These are phyloP conservation scores for Oryza meyeriana DNA, from an alignment of 176 grass and related monocot species.

Conservation along the genomic window DNA sequence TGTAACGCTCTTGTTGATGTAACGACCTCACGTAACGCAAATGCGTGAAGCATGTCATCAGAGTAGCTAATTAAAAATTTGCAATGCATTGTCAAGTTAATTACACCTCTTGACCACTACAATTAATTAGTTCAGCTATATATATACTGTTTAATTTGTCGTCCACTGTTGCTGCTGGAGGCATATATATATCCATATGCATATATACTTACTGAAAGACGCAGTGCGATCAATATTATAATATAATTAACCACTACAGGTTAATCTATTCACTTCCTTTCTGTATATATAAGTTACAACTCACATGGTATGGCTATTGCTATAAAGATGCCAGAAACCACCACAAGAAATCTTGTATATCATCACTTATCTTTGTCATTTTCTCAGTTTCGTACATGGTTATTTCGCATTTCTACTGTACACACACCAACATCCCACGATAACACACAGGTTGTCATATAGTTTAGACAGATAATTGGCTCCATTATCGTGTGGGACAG, in stretches of 20 bases:
- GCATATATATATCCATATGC: neutral
- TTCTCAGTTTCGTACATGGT: too few relatives aligned
- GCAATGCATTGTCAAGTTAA: neutral
- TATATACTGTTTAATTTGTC: neutral
- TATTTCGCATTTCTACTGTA: too few relatives aligned
- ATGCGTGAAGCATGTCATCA: slow-evolving; percentile 38
- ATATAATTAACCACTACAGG: neutral
- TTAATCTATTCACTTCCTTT: too few relatives aligned
- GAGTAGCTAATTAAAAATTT: neutral
- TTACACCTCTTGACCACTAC: neutral
- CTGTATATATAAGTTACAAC: too few relatives aligned
- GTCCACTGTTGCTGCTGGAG: neutral
- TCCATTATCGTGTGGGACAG: too few relatives aligned
- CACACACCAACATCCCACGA: too few relatives aligned
- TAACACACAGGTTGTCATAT: too few relatives aligned
- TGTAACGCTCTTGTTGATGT: neutral
- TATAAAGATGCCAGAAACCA: too few relatives aligned
- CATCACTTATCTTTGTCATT: too few relatives aligned
- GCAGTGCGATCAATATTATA: neutral
- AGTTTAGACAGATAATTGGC: too few relatives aligned
- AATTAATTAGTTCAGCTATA: neutral
- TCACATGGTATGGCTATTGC: too few relatives aligned
- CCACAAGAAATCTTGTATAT: too few relatives aligned
- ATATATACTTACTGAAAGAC: neutral
- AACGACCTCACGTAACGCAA: neutral